Evolutionary conservation across 345 rosid genomes (phyloP), one percentile per base, ranked within the genome.

Genomic region (Hypericum androsaemum): DNA sequence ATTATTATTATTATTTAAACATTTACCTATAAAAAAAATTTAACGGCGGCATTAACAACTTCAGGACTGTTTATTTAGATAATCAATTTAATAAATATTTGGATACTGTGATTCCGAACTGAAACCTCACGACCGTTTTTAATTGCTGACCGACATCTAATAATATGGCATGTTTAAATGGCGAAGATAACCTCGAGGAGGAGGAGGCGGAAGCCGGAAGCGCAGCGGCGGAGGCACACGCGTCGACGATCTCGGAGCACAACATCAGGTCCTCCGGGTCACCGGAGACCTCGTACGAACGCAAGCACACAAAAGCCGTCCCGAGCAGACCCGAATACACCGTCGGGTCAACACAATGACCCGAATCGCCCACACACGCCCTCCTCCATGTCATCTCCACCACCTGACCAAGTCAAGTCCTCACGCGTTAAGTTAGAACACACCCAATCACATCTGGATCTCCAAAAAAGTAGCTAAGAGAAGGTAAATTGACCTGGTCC

Each of bases 281-380:
- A 44, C 76, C 78, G 12, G 96, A 82, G 39, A 66, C 70, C 71
- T 82, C 77, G 60, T 74, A 84, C 60, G 98, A 87, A 79, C 84
- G 72, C 64, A 90, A 63, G 72, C 95, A 84, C 5, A 71, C 60
- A 72, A 84, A 68, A 47, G 92, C 96, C 7, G 96, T 87, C 15
- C 98, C 96, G 9, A 82, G 71, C 49, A 84, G 38, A 13, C 98
- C 98, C 58, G 81, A 63, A 41, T 77, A 80, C 8, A 77, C 82
- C 17, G 96, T 87, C 66, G 84, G 84, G 64, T 87, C 92, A 43
- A 52, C 6, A 5, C 57, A 64, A 55, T 17, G 9, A 43, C 39
- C 69, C 62, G 66, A 11, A 7, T 39, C 58, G 12, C 60, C 62
- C 32, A 22, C 32, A 22, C 32, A 22, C 32, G 32, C 32, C 49